These are phyloP conservation scores for Pulveroboletus sp. DNA, from an alignment of 768 basidiomycete species.

Conservation along the genomic window DNA sequence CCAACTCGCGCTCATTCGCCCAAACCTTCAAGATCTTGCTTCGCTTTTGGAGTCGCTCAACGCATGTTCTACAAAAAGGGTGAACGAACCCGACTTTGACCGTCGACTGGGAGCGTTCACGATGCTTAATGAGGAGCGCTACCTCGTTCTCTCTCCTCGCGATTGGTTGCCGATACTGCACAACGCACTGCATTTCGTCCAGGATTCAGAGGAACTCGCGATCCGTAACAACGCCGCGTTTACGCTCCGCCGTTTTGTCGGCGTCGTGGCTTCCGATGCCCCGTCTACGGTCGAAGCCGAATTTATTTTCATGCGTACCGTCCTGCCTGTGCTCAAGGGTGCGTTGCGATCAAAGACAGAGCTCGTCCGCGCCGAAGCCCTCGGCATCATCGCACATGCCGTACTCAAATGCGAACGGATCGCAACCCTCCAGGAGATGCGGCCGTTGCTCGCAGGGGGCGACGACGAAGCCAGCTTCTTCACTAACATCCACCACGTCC, in stretches of 20 bases:
- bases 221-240: conserved; percentile 78
- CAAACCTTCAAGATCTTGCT: conserved; percentile 46
- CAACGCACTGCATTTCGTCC: conserved; percentile 80
- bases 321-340: conserved; percentile 78
- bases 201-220: conserved; percentile 84
- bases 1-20: conserved; percentile 35
- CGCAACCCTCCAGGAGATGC: conserved; percentile 70
- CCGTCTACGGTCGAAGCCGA: conserved; percentile 41
- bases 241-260: conserved; percentile 73
- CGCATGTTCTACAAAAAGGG: conserved; percentile 73
- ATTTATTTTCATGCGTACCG: conserved; percentile 52
- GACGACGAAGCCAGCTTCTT: conserved; percentile 97
- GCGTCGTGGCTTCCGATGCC: conserved; percentile 38
- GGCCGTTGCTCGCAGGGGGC: conserved; percentile 71
- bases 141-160: conserved; percentile 43
- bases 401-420: conserved; percentile 61
- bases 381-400: conserved; percentile 73
- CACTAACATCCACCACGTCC: conserved; percentile 92
- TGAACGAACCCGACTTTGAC: conserved; percentile 94
- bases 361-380: conserved; percentile 78
- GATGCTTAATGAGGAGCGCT: conserved; percentile 61
- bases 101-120: conserved; percentile 74
- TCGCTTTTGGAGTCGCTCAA: conserved; percentile 67
- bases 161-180: conserved; percentile 83
- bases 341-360: conserved; percentile 77